These are phyloP conservation scores for Pichia deserticola DNA, from an alignment of 805 yeast species.

Conservation along the genomic window DNA sequence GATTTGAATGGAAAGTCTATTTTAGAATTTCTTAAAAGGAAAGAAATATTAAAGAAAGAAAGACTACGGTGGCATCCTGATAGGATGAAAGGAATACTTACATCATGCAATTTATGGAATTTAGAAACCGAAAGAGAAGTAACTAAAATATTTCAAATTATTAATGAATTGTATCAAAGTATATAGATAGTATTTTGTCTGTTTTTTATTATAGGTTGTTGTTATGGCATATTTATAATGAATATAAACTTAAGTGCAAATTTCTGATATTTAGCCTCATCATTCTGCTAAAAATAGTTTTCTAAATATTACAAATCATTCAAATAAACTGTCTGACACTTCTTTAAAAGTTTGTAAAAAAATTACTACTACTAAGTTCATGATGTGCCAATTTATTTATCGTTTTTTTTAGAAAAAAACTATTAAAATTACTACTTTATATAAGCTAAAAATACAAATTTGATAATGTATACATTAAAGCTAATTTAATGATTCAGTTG, in stretches of 20 bases:
- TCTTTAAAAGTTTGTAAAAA: too few species aligned
- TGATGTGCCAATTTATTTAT: too few species aligned
- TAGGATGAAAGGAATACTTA: slow-evolving; percentile 34
- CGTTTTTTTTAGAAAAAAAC: background rate
- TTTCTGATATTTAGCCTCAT: too few species aligned
- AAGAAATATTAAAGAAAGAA: slow-evolving; percentile 34
- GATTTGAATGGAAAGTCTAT: slow-evolving; percentile 14
- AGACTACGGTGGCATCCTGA: slow-evolving; percentile 70
- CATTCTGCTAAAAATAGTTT: too few species aligned
- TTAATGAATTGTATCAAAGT: slow-evolving; percentile 32
- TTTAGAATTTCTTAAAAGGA: slow-evolving; percentile 12
- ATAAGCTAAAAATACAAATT: background rate
- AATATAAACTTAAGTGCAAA: too few species aligned
- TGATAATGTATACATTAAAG: too few species aligned
- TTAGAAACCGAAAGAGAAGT: slow-evolving; percentile 13
- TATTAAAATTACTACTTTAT: background rate
- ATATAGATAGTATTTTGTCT: background rate
- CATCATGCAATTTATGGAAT: background rate
- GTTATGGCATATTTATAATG: background rate
- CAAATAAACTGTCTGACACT: too few species aligned
- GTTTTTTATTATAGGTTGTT: background rate
- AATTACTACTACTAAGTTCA: too few species aligned
- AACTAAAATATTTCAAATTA: slow-evolving; percentile 36
- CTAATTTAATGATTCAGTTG: background rate
- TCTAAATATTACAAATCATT: too few species aligned